Evolutionary conservation across 2,329 filamentous ascomycete species (phyloP).

Genomic region (Ophiostoma triangulosporum): DNA sequence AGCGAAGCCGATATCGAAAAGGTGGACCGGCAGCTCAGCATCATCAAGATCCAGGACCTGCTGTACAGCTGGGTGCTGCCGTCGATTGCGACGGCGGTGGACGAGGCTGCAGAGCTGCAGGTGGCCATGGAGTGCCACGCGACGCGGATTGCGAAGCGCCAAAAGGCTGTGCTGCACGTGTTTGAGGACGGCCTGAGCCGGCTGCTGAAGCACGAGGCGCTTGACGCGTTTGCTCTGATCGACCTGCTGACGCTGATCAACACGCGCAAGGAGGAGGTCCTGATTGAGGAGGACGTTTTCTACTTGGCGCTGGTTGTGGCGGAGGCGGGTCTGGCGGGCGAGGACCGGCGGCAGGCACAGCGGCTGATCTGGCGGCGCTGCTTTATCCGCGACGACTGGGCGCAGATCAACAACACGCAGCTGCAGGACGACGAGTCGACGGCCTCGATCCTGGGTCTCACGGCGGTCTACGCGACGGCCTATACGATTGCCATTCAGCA

Average conservation of each 20-base stretch:
- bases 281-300: constrained; percentile 56
- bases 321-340: constrained; percentile 39
- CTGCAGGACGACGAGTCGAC: constrained; percentile 59
- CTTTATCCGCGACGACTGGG: constrained; percentile 76
- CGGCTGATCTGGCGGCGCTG: constrained; percentile 74
- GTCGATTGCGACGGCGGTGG: constrained; percentile 58
- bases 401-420: constrained; percentile 61
- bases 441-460: constrained; percentile 46
- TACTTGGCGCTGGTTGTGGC: constrained; percentile 55
- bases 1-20: constrained; percentile 27
- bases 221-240: constrained; percentile 52
- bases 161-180: constrained; percentile 54
- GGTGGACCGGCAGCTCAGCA: constrained; percentile 49
- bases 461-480: constrained; percentile 55
- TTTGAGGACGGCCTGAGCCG: constrained; percentile 57
- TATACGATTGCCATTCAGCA: constrained; percentile 46
- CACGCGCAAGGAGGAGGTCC: constrained; percentile 28
- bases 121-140: constrained; percentile 59
- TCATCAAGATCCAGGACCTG: constrained; percentile 68
- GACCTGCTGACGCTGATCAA: constrained; percentile 67
- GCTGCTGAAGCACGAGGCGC: constrained; percentile 56
- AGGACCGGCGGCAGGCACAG: constrained; percentile 43
- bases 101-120: constrained; percentile 64
- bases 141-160: constrained; percentile 38
- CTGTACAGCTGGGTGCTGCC: constrained; percentile 59